Base-by-base conservation (phyloP, 2,329 filamentous ascomycete genomes). In the Fusarium verrucosum region DNA sequence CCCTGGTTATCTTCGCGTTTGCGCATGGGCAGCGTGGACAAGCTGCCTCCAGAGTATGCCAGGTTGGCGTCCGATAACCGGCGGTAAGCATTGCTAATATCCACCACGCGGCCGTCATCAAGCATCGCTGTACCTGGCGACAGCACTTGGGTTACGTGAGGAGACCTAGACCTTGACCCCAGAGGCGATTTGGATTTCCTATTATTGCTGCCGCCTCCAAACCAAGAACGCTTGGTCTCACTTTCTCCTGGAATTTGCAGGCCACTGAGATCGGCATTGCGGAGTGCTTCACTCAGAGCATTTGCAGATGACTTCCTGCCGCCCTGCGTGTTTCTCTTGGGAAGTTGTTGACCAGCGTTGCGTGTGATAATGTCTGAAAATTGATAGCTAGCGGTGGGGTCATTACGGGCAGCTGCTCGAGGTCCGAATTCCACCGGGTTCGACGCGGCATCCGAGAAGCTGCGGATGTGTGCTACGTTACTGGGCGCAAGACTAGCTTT, bases 61-160 rank as follows among this genome's bases (percentile, higher is more conserved):
- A 94, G 77, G 46, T 89, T 88, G 11, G 89, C 89, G 72, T 94
- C 89, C 2, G 90, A 92, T 17, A 93, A 78, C 57, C 87, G 85
- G 46, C 88, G 83, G 72, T 93, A 92, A 5, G 90, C 89, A 63
- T 82, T 89, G 57, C 84, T 86, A 76, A 91, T 85, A 72, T 93
- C 89, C 47, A 92, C 79, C 2, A 85, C 74, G 42, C 85, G 83
- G 11, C 86, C 87, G 50, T 87, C 86, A 37, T 87, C 84, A 5
- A 90, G 81, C 40, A 87, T 80, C 14, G 84, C 73, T 73, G 70
- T 74, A 42, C 75, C 75, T 2, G 75, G 61, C 63, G 63, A 74
- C 65, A 75, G 59, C 14, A 52, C 49, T 13, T 72, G 61, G 20
- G 65, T 54, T 35, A 72, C 69, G 23, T 44, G 46, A 7, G 74